These are phyloP conservation scores for Datura wrightii DNA, from an alignment of 257 asterid genomes.

Conservation along the genomic window DNA sequence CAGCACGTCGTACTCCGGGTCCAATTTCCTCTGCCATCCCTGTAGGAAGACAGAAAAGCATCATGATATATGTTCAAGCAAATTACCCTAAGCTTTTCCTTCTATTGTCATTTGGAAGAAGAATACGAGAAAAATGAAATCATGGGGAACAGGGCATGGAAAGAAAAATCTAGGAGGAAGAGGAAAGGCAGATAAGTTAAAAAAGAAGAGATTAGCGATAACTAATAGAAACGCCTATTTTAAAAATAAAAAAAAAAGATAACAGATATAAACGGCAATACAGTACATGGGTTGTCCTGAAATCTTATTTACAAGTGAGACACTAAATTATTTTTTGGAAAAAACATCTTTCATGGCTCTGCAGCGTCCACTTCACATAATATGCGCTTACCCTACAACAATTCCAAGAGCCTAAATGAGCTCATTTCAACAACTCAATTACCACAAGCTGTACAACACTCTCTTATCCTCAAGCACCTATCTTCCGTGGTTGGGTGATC, in stretches of 20 bases:
- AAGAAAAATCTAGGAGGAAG: conserved; percentile 2
- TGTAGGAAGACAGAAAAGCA: conserved; percentile 36
- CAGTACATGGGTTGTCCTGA: too few species aligned
- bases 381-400: neutral
- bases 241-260: too few species aligned
- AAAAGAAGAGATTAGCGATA: neutral
- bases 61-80: neutral
- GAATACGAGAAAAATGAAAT: neutral
- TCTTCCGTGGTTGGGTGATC: neutral
- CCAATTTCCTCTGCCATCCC: conserved; percentile 98
- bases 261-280: too few species aligned
- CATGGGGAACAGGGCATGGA: neutral
- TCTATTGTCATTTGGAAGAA: neutral
- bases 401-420: neutral
- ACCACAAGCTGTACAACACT: neutral
- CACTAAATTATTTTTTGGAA: neutral
- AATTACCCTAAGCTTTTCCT: neutral
- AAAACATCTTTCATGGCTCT: neutral
- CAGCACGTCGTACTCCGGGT: conserved; percentile 75
- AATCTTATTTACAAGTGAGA: too few species aligned
- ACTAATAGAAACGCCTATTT: neutral
- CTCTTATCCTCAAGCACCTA: neutral
- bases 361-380: neutral
- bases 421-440: neutral
- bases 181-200: neutral